Conservation (phyloP, 208 protist genomes). For the Trypanosoma avium region DNA sequence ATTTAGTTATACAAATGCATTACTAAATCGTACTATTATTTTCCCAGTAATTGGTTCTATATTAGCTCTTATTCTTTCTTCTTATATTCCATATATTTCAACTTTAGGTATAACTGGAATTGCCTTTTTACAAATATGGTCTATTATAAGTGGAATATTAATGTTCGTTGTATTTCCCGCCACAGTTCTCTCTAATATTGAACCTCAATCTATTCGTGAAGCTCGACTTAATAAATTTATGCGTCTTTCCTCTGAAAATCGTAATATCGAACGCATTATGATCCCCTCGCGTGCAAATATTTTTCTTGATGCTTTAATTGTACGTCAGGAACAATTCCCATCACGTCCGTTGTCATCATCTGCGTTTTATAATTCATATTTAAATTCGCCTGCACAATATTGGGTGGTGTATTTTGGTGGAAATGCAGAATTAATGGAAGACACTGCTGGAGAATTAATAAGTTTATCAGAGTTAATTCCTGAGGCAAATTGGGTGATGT, state of each 20-base stretch:
- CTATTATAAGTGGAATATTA: conserved; percentile 38
- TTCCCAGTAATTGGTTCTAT: conserved; percentile 7
- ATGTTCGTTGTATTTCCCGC: conserved; percentile 65
- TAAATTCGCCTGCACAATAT: conserved; percentile 29
- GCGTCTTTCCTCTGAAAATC: conserved; percentile 17
- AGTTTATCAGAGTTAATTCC: too few species aligned
- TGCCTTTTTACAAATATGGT: conserved; percentile 57
- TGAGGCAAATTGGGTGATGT: conserved; percentile 77
- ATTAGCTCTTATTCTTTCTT: too few species aligned
- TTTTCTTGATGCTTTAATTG: conserved; percentile 48
- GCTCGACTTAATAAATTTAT: conserved; percentile 19
- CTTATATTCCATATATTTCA: too few species aligned
- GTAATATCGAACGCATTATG: conserved; percentile 21
- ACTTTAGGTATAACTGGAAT: too few species aligned
- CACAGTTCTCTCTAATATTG: conserved; percentile 31
- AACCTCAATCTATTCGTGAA: conserved; percentile 40
- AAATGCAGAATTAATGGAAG: conserved; percentile 80
- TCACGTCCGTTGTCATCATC: too few species aligned
- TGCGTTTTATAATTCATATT: too few species aligned
- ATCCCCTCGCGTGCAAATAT: conserved; percentile 27
- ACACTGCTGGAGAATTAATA: conserved; percentile 33
- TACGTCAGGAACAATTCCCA: conserved; percentile 35
- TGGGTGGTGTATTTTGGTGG: conserved; percentile 85
- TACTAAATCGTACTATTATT: conserved; percentile 23
- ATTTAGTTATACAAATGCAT: neutral